phyloP scores from a whole-genome alignment of 2,329 filamentous ascomycete species.

The Emydomyces testavorans region DNA sequence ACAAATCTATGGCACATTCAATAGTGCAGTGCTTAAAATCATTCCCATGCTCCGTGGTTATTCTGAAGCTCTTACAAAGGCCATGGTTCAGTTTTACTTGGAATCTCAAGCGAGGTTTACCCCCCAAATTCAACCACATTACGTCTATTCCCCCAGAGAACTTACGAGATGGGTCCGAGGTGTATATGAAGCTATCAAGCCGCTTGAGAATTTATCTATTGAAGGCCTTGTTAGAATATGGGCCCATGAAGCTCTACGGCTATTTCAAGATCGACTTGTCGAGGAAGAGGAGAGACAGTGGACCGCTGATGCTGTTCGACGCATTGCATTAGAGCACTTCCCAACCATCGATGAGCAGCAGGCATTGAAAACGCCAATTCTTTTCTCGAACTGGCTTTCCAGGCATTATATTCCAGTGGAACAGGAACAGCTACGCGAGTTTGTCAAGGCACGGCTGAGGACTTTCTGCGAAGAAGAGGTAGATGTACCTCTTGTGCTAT shows the following conservation, averaged over 20 bases:
- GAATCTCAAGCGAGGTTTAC: constrained; percentile 93
- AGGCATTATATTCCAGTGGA: constrained; percentile 98
- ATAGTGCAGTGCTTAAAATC: constrained; percentile 89
- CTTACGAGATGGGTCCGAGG: constrained; percentile 95
- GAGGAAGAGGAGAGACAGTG: constrained; percentile 87
- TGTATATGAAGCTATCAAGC: constrained; percentile 91
- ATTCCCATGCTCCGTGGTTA: constrained; percentile 91
- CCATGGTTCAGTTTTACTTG: constrained; percentile 94
- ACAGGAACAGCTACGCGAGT: constrained; percentile 86
- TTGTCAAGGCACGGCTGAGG: constrained; percentile 90
- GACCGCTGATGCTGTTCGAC: constrained; percentile 79
- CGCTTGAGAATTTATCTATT: constrained; percentile 72
- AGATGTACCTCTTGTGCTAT: constrained; percentile 94
- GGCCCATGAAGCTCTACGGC: constrained; percentile 88
- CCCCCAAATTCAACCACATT: constrained; percentile 92
- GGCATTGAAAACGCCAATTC: constrained; percentile 80
- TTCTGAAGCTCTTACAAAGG: constrained; percentile 81
- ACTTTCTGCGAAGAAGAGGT: constrained; percentile 99
- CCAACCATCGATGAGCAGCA: constrained; percentile 86
- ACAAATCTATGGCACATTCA: constrained; percentile 99
- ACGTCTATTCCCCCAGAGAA: constrained; percentile 98
- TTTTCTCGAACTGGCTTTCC: constrained; percentile 98
- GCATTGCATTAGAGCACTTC: constrained; percentile 84
- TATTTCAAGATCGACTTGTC: constrained; percentile 96
- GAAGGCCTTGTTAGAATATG: constrained; percentile 94